Base-by-base conservation (phyloP, 148 eudicot species). In the Rhododendron mucronatum region DNA sequence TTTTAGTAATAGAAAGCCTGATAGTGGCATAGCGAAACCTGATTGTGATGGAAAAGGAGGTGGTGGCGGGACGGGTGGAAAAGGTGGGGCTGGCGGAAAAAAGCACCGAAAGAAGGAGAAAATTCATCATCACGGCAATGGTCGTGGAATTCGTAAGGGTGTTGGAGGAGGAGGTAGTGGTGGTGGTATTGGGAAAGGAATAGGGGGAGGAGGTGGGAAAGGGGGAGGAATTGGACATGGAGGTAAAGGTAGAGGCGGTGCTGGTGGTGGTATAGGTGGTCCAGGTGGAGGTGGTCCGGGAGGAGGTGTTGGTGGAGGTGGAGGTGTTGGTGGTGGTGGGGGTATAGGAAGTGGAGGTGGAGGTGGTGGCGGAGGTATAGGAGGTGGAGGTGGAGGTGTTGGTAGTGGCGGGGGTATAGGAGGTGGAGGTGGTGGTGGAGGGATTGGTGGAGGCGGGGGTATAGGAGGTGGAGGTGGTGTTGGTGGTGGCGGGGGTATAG, bases 1-100 rank as follows among this genome's bases (percentile, higher is more conserved):
- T 75, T 75, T 73, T 6, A 53, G 81, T 75, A 51, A 84, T 53
- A 65, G 50, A 23, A 75, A 75, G 53, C 57, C 5, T 13, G 57
- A 30, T 37, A 53, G 18, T 23, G 81, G 69, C 55, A 47, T 6
- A 21, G n/a, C 6, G 13, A 37, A 74, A 23, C 86, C 81, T 21
- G 86, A 55, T 84, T 84, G 86, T 55, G 21, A n/a, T 23, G 86
- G 69, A 53, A 73, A 84, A 73, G 85, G 85, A 18, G 80, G 80
- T 9, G 30, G 59, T 2, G 44, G 71, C 30, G 12, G 28, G 71
- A n/a, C 12, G 4, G 30, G 71, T 23, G 26, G 26, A 61, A 69
- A 69, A 69, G 75, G 75, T 69, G 37, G 75, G 35, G 75, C 16
- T 69, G 18, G 37, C 30, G 76, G 76, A 30, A 71, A 71, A 14